Evolutionary conservation across 768 basidiomycete species (phyloP).

Genomic region (Hortiboletus campestris): DNA sequence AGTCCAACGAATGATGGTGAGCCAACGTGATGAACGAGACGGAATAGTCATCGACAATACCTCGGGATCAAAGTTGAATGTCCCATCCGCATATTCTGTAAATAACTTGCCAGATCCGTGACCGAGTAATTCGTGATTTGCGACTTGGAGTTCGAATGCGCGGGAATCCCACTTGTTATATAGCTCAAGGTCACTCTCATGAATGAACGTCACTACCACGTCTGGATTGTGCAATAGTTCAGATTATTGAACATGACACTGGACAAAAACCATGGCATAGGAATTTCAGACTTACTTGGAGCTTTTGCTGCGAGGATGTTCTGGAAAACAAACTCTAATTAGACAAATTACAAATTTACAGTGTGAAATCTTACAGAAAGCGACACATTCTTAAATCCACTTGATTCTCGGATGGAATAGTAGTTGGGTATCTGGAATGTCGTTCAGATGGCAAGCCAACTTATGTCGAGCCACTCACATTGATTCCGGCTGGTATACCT

Average conservation of each 20-base stretch:
- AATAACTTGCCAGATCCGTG: slow-evolving; percentile 86
- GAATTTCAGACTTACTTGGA: slow-evolving; percentile 49
- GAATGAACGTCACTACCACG: slow-evolving; percentile 79
- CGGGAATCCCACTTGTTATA: slow-evolving; percentile 77
- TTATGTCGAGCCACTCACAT: slow-evolving; percentile 43
- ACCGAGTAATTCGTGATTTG: slow-evolving; percentile 85
- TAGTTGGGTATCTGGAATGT: slow-evolving; percentile 72
- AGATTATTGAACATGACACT: background rate
- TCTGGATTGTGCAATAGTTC: slow-evolving; percentile 37
- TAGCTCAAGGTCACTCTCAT: slow-evolving; percentile 69
- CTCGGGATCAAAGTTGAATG: slow-evolving; percentile 76
- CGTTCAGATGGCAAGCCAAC: background rate
- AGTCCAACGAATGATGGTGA: background rate
- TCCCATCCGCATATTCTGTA: slow-evolving; percentile 71
- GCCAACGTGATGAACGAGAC: background rate
- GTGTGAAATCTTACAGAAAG: slow-evolving; percentile 54
- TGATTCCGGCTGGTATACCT: slow-evolving; percentile 88
- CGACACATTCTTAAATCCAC: slow-evolving; percentile 89
- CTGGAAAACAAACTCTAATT: slow-evolving; percentile 29
- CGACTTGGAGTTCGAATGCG: slow-evolving; percentile 86
- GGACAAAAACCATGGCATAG: background rate
- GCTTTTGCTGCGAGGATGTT: slow-evolving; percentile 89
- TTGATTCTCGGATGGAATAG: slow-evolving; percentile 76
- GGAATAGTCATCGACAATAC: slow-evolving; percentile 37
- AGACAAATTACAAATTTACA: background rate